Conservation (phyloP, 306 rosid genomes). For the Medicago lupulina region DNA sequence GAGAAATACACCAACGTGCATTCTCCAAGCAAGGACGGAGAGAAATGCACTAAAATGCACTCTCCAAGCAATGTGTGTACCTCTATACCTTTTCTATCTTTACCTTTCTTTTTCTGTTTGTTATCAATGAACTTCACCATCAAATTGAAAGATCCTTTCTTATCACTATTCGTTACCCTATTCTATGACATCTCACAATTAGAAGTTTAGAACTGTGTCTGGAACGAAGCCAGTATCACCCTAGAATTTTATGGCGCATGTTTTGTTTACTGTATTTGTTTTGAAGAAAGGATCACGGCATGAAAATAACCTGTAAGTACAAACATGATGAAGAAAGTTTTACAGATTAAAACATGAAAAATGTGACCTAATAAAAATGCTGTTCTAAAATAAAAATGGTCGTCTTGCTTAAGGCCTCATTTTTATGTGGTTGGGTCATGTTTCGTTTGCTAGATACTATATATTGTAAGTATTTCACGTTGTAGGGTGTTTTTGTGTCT, state of each 20-base stretch:
- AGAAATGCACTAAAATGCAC: conserved; percentile 34
- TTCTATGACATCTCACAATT: conserved; percentile 25
- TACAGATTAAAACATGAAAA: conserved; percentile 35
- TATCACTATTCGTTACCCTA: conserved; percentile 21
- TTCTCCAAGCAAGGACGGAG: conserved; percentile 39
- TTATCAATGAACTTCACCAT: conserved; percentile 21
- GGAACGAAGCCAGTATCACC: conserved; percentile 26
- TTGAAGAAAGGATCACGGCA: background rate
- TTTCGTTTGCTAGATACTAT: conserved; percentile 18
- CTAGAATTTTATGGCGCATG: background rate
- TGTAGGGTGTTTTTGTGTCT: conserved; percentile 26
- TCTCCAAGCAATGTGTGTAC: conserved; percentile 62
- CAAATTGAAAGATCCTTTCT: background rate
- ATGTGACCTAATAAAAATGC: background rate
- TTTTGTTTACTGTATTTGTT: conserved; percentile 7
- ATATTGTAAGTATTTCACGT: conserved; percentile 5
- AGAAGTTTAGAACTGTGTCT: conserved; percentile 15
- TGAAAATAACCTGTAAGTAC: conserved; percentile 21
- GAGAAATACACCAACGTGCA: conserved; percentile 15
- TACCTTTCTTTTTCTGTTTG: conserved; percentile 10
- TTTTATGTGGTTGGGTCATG: conserved; percentile 27
- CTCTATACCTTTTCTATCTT: conserved; percentile 32
- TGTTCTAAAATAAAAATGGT: background rate
- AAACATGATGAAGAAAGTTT: conserved; percentile 21
- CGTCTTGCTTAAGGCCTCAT: conserved; percentile 16